Conservation (phyloP, 192 early-diverging fungal genomes). For the Coemansia sp. region DNA sequence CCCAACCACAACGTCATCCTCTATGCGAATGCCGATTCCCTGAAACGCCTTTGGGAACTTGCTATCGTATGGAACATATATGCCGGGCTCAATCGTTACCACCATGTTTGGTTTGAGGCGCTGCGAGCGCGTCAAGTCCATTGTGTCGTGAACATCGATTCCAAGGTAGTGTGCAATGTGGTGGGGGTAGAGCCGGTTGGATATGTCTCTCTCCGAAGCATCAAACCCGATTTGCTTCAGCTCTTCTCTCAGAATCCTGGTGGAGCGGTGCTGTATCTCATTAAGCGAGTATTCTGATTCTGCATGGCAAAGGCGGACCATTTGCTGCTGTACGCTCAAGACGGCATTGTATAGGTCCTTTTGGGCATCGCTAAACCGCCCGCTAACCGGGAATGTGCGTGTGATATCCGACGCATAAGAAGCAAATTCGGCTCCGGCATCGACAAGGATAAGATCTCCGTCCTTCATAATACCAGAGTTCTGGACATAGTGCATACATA, state of each 20-base stretch:
- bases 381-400: constrained; percentile 90
- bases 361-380: constrained; percentile 79
- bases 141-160: constrained; percentile 92
- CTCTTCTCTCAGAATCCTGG: constrained; percentile 68
- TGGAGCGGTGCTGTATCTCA: constrained; percentile 77
- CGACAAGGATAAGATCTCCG: constrained; percentile 85
- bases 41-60: constrained; percentile 79
- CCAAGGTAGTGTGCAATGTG: constrained; percentile 95
- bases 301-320: constrained; percentile 67
- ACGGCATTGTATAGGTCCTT: constrained; percentile 82
- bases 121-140: constrained; percentile 69
- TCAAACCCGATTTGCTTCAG: constrained; percentile 69
- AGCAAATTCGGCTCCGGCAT: constrained; percentile 88
- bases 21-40: constrained; percentile 92
- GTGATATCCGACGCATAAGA: constrained; percentile 92
- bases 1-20: constrained; percentile 91
- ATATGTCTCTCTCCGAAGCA: constrained; percentile 71
- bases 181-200: constrained; percentile 83
- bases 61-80: constrained; percentile 81
- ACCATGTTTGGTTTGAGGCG: constrained; percentile 80
- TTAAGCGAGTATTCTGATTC: constrained; percentile 64
- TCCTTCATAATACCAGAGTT: constrained; percentile 67
- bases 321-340: constrained; percentile 79
- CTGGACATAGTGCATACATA: constrained; percentile 93
- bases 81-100: constrained; percentile 92